These are phyloP conservation scores for Vitis hybrid DNA, from an alignment of 177 flowering plant species.

Conservation along the genomic window DNA sequence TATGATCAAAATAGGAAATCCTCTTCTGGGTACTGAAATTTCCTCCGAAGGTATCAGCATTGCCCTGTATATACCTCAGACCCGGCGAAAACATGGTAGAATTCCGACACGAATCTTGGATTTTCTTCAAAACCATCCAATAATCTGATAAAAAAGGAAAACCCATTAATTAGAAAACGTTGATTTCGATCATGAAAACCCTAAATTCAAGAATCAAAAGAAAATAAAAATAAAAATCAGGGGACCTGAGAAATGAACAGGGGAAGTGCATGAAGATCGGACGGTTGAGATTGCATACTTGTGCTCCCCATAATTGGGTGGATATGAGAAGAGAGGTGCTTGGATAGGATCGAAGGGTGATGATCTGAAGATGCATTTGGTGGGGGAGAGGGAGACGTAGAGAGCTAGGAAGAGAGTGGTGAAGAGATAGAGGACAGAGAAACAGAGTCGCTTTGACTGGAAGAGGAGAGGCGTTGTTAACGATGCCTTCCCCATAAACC, in stretches of 20 bases:
- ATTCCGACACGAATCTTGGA: slow-evolving; percentile 41
- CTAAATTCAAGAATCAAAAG: neutral
- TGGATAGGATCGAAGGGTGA: slow-evolving; percentile 74
- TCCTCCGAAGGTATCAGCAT: slow-evolving; percentile 58
- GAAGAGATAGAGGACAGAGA: slow-evolving; percentile 67
- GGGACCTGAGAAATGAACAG: slow-evolving; percentile 73
- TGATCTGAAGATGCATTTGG: slow-evolving; percentile 66
- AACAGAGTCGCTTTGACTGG: slow-evolving; percentile 82
- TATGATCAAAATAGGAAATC: slow-evolving; percentile 51
- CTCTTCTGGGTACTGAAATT: slow-evolving; percentile 57
- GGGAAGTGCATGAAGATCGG: slow-evolving; percentile 73
- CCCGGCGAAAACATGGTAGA: slow-evolving; percentile 20
- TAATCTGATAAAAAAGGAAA: slow-evolving; percentile 54
- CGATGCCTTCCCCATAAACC: slow-evolving; percentile 34
- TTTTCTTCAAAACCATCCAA: slow-evolving; percentile 47
- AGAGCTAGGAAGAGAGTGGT: slow-evolving; percentile 57
- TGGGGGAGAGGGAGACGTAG: slow-evolving; percentile 45
- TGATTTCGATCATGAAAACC: neutral
- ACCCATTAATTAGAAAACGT: slow-evolving; percentile 12
- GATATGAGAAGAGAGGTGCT: slow-evolving; percentile 69
- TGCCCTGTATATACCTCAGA: slow-evolving; percentile 47
- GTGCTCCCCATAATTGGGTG: slow-evolving; percentile 77
- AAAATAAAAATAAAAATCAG: neutral
- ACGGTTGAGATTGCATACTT: slow-evolving; percentile 72
- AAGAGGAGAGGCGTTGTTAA: slow-evolving; percentile 47